These are phyloP conservation scores for Cystobasidium sp. DNA, from an alignment of 1,284 basidiomycete species.

Conservation along the genomic window DNA sequence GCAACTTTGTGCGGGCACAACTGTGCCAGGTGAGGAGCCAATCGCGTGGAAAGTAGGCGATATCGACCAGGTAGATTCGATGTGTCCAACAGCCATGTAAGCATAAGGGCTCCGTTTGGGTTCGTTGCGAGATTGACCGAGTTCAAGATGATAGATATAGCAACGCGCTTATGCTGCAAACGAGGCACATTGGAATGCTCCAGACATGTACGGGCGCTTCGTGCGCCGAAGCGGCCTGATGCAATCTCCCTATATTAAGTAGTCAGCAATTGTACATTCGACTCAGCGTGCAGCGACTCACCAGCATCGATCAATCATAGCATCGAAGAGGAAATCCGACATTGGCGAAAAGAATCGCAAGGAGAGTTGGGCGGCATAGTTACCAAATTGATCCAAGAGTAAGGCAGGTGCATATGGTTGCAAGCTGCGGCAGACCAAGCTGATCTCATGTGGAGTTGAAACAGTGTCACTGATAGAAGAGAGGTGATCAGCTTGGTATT, in stretches of 20 bases:
- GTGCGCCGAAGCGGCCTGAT: slow-evolving; percentile 80
- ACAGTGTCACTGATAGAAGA: slow-evolving; percentile 85
- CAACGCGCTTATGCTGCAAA: slow-evolving; percentile 86
- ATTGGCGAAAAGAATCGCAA: slow-evolving; percentile 85
- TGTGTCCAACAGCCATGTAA: slow-evolving; percentile 96
- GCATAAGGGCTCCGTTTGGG: slow-evolving; percentile 89
- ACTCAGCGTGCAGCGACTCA: slow-evolving; percentile 65
- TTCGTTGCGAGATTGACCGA: slow-evolving; percentile 97
- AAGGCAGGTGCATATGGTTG: slow-evolving; percentile 90
- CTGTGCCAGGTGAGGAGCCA: slow-evolving; percentile 93
- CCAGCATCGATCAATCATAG: slow-evolving; percentile 98
- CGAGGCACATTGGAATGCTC: slow-evolving; percentile 83
- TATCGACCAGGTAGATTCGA: slow-evolving; percentile 91
- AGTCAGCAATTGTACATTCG: not conserved
- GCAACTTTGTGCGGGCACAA: slow-evolving; percentile 98
- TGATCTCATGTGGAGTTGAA: slow-evolving; percentile 82
- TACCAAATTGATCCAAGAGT: slow-evolving; percentile 93
- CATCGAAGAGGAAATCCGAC: slow-evolving; percentile 96
- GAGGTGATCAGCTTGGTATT: not conserved
- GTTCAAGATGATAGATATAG: slow-evolving; percentile 91
- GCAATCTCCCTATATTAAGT: slow-evolving; percentile 50
- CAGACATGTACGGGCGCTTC: slow-evolving; percentile 95
- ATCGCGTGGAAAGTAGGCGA: slow-evolving; percentile 87
- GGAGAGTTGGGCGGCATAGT: slow-evolving; percentile 96
- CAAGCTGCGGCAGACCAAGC: slow-evolving; percentile 81